Evolutionary conservation across 2,329 filamentous ascomycete species (phyloP), one percentile per base, ranked within the genome.

Genomic region (Colletotrichum lini): DNA sequence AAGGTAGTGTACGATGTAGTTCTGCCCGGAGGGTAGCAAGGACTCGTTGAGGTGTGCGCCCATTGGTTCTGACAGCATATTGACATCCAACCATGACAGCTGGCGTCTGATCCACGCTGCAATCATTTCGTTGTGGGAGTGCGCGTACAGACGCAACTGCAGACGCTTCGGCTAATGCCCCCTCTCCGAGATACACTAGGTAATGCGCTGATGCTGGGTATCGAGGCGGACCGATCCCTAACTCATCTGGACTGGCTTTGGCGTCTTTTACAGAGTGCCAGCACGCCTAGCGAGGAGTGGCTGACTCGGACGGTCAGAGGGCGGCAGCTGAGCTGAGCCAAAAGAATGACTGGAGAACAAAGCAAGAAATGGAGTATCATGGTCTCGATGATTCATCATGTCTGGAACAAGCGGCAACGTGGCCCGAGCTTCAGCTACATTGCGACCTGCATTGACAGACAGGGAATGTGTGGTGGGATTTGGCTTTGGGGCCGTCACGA

Each of bases 381-480:
- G 40, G 65, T 53, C 40, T 68, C 69, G 69, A 71, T 71, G 69
- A 71, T 69, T 71, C 69, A 71, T 71, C 65, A 71, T 64, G 16
- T 53, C 15, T 13, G 18, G 18, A 47, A 26, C 42, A 52, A 23
- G 65, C 65, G 53, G 58, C 45, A 52, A 6, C 3, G 35, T 47
- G 69, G 23, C 30, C 57, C 65, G 45, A 68, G 59, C 65, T 68
- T 47, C 53, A 54, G 30, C n/a, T 53, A 23, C 18, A 30, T 45
- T 49, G 50, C 64, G 44, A 68, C 50, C 52, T 63, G 68, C 69
- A 64, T 62, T 69, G 65, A 59, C 57, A 53, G 64, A 40, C 68
- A 68, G 58, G 68, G 64, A 70, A 13, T 9, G 40, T 23, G 26
- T 54, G 47, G 54, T 42, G 30, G 13, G 23, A 59, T 16, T 42